Evolutionary conservation across 2,329 filamentous ascomycete genomes (phyloP), one percentile per base, ranked within the genome.

Genomic region (Colletotrichum agaves): DNA sequence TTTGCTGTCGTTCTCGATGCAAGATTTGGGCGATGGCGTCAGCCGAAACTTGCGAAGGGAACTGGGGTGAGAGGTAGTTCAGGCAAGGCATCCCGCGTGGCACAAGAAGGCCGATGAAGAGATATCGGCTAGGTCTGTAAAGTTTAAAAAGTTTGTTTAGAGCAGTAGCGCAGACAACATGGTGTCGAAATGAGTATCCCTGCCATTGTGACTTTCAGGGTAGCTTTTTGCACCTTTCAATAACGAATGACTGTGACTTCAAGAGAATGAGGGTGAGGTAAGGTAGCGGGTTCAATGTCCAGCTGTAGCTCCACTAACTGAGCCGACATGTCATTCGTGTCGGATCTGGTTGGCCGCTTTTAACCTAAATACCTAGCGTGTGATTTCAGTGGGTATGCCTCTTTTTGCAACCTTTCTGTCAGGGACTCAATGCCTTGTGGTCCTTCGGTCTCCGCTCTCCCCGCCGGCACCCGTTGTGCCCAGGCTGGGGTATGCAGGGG

Each of bases 401-500:
- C 21, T 23, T 23, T 23, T 21, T 49, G 13, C 43, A 37, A n/a
- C 12, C 31, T 19, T 4, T 11, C 35, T 37, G 35, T 15, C 35
- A 37, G 35, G 35, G 11, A 11, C 35, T 15, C 35, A 37, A 13
- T 27, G 35, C 35, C 11, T 37, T 37, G 35, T 37, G 35, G 35
- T 37, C 35, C 35, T 37, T 37, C 47, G 35, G 58, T 41, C 58
- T 52, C 63, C 63, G 47, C 63, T 66, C 17, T 44, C 57, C 58
- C 57, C 63, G 41, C 46, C 46, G 53, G 62, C 37, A 52, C 47
- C 60, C 52, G 56, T 43, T 17, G 56, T 53, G 62, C 46, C 58
- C 58, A 59, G 62, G 27, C 56, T 35, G 46, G 56, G 46, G 56
- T 37, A 53, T 44, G 46, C 39, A 61, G 56, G 56, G 61, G 60